These are phyloP conservation scores for Tillandsia fasciculata DNA, from an alignment of 176 grass and related monocot species.

Conservation along the genomic window DNA sequence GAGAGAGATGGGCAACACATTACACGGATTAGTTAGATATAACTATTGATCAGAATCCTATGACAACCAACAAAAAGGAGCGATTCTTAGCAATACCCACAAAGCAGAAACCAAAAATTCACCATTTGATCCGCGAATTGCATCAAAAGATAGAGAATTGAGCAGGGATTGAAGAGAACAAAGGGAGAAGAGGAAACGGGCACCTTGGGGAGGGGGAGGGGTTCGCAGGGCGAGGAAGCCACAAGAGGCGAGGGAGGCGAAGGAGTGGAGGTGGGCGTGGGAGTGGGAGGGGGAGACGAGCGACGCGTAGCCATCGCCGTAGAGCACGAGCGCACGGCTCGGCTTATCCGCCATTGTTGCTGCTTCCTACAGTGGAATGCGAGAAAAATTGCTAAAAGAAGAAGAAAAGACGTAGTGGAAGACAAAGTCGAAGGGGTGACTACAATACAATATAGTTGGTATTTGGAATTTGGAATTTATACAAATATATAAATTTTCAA, in stretches of 20 bases:
- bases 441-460: too few species aligned
- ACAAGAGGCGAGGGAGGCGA: conserved; percentile 59
- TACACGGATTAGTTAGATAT: neutral
- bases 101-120: neutral
- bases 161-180: neutral
- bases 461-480: too few species aligned
- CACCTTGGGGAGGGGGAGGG: conserved; percentile 25
- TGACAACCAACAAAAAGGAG: neutral
- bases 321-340: conserved; percentile 74
- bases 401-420: too few species aligned
- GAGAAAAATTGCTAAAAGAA: neutral
- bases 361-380: neutral
- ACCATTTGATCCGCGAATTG: neutral
- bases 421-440: too few species aligned
- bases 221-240: conserved; percentile 73
- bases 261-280: conserved; percentile 47
- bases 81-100: neutral
- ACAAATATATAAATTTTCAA: too few species aligned
- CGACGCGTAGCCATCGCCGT: conserved; percentile 66
- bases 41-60: neutral
- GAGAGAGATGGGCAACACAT: neutral
- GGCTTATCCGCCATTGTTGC: conserved; percentile 82
- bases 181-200: neutral
- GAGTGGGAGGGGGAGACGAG: conserved; percentile 18
- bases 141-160: neutral